Evolutionary conservation across 257 asterid genomes (phyloP).

Genomic region (Verbascum thapsus): DNA sequence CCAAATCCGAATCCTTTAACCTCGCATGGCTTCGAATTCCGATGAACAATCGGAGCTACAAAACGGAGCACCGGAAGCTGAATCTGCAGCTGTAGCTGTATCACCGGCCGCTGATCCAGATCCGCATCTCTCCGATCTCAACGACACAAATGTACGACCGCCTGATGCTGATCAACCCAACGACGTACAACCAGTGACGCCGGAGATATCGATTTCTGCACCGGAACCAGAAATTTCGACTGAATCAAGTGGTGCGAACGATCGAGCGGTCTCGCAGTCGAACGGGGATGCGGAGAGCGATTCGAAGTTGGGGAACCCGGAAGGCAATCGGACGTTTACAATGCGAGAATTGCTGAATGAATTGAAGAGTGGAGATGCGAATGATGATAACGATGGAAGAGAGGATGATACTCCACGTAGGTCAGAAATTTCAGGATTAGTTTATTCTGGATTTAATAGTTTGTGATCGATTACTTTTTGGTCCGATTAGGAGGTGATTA

Average conservation of each 20-base stretch:
- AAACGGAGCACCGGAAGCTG: slow-evolving; percentile 43
- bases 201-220: slow-evolving; percentile 43
- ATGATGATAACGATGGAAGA: slow-evolving; percentile 47
- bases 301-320: slow-evolving; percentile 48
- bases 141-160: slow-evolving; percentile 41
- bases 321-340: slow-evolving; percentile 83
- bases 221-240: slow-evolving; percentile 36
- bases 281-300: slow-evolving; percentile 35
- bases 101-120: slow-evolving; percentile 51
- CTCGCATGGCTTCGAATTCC: slow-evolving; percentile 47
- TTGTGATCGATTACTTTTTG: slow-evolving; percentile 7
- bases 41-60: slow-evolving; percentile 47
- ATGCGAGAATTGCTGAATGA: slow-evolving; percentile 93
- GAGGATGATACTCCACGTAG: slow-evolving; percentile 72
- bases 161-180: slow-evolving; percentile 40
- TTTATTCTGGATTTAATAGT: slow-evolving; percentile 23
- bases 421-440: slow-evolving; percentile 39
- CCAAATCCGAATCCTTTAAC: slow-evolving; percentile 34
- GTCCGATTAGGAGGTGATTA: slow-evolving; percentile 22
- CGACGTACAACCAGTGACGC: slow-evolving; percentile 36
- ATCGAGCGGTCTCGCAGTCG: slow-evolving; percentile 35
- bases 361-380: slow-evolving; percentile 74
- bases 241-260: slow-evolving; percentile 41
- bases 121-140: slow-evolving; percentile 47
- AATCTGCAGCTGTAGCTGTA: slow-evolving; percentile 30